A percentile compares a stretch with the other conserved stretches of the same genome.
Conservation (phyloP, 139 green algal genomes). For the Zygnema cylindricum region DNA sequence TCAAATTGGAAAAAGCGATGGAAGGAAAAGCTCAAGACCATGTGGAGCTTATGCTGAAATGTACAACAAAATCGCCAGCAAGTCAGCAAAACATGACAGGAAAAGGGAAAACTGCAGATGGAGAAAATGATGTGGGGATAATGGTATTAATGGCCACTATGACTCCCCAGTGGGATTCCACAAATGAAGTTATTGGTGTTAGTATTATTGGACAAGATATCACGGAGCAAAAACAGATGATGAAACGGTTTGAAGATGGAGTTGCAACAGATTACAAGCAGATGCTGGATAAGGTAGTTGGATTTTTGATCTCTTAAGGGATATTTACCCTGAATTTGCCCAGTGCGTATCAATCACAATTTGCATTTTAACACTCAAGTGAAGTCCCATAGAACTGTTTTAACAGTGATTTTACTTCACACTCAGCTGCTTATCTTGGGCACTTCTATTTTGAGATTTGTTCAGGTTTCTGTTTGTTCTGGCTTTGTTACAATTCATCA, state of each 20-base stretch:
- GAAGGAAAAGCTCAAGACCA: slow-evolving; percentile 30
- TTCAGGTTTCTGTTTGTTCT: no score
- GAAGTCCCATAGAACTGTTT: background rate
- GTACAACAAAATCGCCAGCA: background rate
- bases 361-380: background rate
- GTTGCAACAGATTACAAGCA: slow-evolving; percentile 26
- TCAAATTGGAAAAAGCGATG: slow-evolving; percentile 17
- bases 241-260: slow-evolving; percentile 27
- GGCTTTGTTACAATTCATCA: no score
- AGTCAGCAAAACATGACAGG: background rate
- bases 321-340: no score
- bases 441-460: no score
- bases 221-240: slow-evolving; percentile 46
- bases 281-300: slow-evolving; percentile 40
- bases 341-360: background rate
- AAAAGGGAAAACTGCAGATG: slow-evolving; percentile 8
- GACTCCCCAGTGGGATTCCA: slow-evolving; percentile 29
- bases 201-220: slow-evolving; percentile 50
- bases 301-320: background rate
- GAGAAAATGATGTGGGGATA: slow-evolving; percentile 5
- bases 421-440: no score
- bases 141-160: slow-evolving; percentile 43
- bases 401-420: no score
- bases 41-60: slow-evolving; percentile 33
- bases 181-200: slow-evolving; percentile 37